These are phyloP conservation scores for Naumovozyma castellii DNA, from an alignment of 805 yeast genomes.

Conservation along the genomic window DNA sequence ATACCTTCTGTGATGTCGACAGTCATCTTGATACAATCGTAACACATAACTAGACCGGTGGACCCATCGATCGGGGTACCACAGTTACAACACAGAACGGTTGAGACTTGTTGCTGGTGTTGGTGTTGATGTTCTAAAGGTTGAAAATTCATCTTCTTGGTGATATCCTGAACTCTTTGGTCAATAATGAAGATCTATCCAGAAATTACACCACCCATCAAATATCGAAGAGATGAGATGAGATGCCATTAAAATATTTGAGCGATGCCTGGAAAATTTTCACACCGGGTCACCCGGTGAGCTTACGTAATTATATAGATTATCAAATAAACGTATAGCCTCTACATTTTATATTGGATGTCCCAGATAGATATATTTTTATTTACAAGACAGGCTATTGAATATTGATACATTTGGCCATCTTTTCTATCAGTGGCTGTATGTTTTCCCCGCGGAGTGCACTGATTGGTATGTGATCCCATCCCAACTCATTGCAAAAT, in stretches of 20 bases:
- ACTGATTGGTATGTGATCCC: slow-evolving; percentile 80
- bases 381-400: not conserved
- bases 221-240: too few relatives aligned
- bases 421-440: slow-evolving; percentile 55
- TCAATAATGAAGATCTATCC: too few relatives aligned
- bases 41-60: slow-evolving; percentile 85
- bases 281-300: too few relatives aligned
- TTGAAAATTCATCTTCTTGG: not conserved
- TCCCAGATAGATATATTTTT: not conserved
- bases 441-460: slow-evolving; percentile 67
- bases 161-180: slow-evolving; percentile 8
- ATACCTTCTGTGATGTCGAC: slow-evolving; percentile 91
- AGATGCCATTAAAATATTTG: too few relatives aligned
- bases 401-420: slow-evolving; percentile 41
- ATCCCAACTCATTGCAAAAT: slow-evolving; percentile 36
- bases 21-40: slow-evolving; percentile 89
- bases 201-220: too few relatives aligned
- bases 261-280: too few relatives aligned
- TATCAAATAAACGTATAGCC: too few relatives aligned
- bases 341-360: too few relatives aligned
- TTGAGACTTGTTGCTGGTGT: slow-evolving; percentile 43
- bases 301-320: too few relatives aligned
- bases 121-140: slow-evolving; percentile 25
- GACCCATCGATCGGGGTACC: slow-evolving; percentile 98
- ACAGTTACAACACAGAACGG: slow-evolving; percentile 95